Conservation (phyloP, 768 basidiomycete species). For the Tylopilus rubrobrunneus region DNA sequence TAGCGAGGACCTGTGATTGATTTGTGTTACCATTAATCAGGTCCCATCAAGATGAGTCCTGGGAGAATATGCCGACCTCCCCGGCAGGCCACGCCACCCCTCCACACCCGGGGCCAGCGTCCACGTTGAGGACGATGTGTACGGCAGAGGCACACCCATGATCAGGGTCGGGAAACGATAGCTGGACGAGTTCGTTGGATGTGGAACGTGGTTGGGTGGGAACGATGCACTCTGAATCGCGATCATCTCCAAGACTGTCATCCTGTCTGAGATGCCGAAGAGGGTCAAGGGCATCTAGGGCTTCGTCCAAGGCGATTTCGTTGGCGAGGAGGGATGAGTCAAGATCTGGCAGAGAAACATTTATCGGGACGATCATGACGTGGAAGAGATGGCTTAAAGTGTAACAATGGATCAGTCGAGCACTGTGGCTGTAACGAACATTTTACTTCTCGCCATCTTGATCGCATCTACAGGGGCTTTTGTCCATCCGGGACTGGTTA, state of each 20-base stretch:
- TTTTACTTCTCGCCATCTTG: background rate
- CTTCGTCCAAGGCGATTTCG: slow-evolving; percentile 49
- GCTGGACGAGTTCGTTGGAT: slow-evolving; percentile 42
- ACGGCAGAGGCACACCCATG: slow-evolving; percentile 4
- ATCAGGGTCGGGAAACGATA: slow-evolving; percentile 34
- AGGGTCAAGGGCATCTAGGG: slow-evolving; percentile 53
- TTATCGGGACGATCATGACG: slow-evolving; percentile 4
- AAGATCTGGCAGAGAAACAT: background rate
- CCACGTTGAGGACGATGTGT: slow-evolving; percentile 52
- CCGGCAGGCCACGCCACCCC: slow-evolving; percentile 93
- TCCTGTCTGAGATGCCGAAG: slow-evolving; percentile 56
- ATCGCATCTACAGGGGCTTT: background rate
- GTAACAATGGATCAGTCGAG: background rate
- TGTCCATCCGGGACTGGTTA: background rate
- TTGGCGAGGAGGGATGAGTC: slow-evolving; percentile 13
- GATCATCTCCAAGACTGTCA: slow-evolving; percentile 25
- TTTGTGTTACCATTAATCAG: background rate
- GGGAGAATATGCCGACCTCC: slow-evolving; percentile 48
- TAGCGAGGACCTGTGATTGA: slow-evolving; percentile 62
- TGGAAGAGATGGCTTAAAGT: background rate
- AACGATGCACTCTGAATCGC: slow-evolving; percentile 34
- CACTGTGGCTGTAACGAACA: background rate
- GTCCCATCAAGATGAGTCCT: background rate
- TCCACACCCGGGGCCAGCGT: slow-evolving; percentile 86
- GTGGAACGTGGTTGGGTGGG: slow-evolving; percentile 54